These are phyloP conservation scores for Syncephalastrum contaminatum DNA, from an alignment of 371 early-diverging fungal genomes.

Conservation along the genomic window DNA sequence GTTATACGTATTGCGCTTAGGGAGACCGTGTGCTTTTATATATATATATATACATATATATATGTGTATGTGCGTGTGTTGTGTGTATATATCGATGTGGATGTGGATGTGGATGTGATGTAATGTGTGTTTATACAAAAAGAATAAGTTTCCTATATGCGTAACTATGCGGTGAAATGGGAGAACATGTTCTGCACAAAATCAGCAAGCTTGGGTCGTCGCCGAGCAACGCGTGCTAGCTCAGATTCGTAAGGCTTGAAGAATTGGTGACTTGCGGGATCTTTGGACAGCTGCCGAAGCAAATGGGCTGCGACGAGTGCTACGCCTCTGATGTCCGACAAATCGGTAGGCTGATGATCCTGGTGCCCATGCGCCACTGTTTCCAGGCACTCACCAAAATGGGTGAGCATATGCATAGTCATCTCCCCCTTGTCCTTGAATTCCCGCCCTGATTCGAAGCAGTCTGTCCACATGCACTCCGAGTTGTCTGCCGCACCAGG, in stretches of 20 bases:
- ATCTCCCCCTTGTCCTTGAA: constrained; percentile 40
- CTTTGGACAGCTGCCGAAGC: constrained; percentile 64
- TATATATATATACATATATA: too few relatives aligned
- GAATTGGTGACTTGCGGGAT: constrained; percentile 48
- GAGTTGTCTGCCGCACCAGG: constrained; percentile 11
- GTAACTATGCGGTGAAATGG: constrained; percentile 6
- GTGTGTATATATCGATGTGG: too few relatives aligned
- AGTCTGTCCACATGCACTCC: constrained; percentile 24
- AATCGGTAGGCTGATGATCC: constrained; percentile 15
- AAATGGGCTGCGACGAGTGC: constrained; percentile 68
- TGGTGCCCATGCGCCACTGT: neutral
- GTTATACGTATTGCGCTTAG: too few relatives aligned
- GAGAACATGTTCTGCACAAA: constrained; percentile 21
- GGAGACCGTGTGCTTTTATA: too few relatives aligned
- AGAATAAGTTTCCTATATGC: neutral
- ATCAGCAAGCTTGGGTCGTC: constrained; percentile 35
- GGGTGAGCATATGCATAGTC: constrained; percentile 39
- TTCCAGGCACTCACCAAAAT: constrained; percentile 25
- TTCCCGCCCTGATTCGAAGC: constrained; percentile 26
- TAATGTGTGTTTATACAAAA: too few relatives aligned
- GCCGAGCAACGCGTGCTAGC: constrained; percentile 31
- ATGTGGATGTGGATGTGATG: too few relatives aligned
- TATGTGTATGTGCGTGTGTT: too few relatives aligned
- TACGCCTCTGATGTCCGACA: constrained; percentile 60
- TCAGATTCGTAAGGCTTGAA: constrained; percentile 64